Evolutionary conservation across 2,329 filamentous ascomycete genomes (phyloP).

Genomic region (Ambrosiella beaveri): DNA sequence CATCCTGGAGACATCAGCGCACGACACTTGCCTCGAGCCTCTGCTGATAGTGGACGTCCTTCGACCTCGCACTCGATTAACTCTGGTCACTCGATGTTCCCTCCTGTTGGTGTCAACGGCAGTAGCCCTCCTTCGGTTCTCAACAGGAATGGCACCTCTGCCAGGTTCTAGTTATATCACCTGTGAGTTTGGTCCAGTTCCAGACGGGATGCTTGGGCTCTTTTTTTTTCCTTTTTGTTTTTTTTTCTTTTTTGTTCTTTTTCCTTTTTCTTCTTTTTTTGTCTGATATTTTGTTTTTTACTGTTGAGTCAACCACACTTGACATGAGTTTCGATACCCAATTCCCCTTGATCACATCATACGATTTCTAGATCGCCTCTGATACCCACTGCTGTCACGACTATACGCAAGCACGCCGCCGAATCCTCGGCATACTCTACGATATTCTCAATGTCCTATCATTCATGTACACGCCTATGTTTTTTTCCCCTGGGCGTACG

Average conservation of each 20-base stretch:
- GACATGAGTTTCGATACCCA: slow-evolving; percentile 18
- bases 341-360: neutral
- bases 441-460: neutral
- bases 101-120: slow-evolving; percentile 52
- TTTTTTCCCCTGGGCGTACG: neutral
- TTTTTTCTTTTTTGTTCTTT: too few species aligned
- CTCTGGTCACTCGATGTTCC: slow-evolving; percentile 52
- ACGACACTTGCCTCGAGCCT: slow-evolving; percentile 66
- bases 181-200: too few species aligned
- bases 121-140: slow-evolving; percentile 21
- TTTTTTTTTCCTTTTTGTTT: too few species aligned
- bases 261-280: too few species aligned
- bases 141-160: slow-evolving; percentile 20
- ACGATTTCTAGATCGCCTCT: neutral
- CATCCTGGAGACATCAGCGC: slow-evolving; percentile 69
- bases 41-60: slow-evolving; percentile 79
- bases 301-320: slow-evolving; percentile 18
- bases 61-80: slow-evolving; percentile 87
- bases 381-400: neutral
- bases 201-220: too few species aligned
- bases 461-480: neutral
- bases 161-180: too few species aligned
- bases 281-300: too few species aligned
- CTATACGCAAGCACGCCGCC: neutral
- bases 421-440: too few species aligned